A percentile compares a stretch with the other conserved stretches of the same genome.
Evolutionary conservation across 1,284 basidiomycete genomes (phyloP).

Genomic region (Sanghuangporus baumii): DNA sequence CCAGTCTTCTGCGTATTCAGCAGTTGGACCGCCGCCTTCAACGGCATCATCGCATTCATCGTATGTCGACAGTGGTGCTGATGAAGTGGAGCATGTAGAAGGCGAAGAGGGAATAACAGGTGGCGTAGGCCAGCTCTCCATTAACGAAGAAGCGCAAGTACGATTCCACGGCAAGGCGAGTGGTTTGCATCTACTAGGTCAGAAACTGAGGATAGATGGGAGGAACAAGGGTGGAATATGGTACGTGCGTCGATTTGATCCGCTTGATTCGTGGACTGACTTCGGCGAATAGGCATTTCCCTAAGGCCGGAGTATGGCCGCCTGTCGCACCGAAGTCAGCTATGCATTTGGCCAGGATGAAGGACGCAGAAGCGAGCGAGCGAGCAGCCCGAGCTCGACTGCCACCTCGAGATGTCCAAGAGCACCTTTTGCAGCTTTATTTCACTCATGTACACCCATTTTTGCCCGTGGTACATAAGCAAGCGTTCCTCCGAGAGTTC

Average conservation of each 20-base stretch:
- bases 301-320: conserved; percentile 79
- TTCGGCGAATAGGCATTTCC: conserved; percentile 57
- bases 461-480: conserved; percentile 70
- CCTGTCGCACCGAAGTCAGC: conserved; percentile 37
- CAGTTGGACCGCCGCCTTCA: background rate
- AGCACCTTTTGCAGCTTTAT: conserved; percentile 68
- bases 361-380: conserved; percentile 33
- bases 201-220: conserved; percentile 51
- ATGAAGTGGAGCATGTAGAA: conserved; percentile 11
- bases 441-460: conserved; percentile 74
- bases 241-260: conserved; percentile 31
- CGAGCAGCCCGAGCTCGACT: conserved; percentile 32
- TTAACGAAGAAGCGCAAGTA: conserved; percentile 80
- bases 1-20: background rate
- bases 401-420: conserved; percentile 54
- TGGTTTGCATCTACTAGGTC: conserved; percentile 70
- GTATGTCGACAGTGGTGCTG: conserved; percentile 1
- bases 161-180: conserved; percentile 77
- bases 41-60: background rate
- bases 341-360: conserved; percentile 18
- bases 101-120: conserved; percentile 44
- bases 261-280: conserved; percentile 11
- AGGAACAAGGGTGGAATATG: conserved; percentile 78
- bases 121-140: conserved; percentile 75
- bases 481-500: conserved; percentile 60